Evolutionary conservation across 2,329 filamentous ascomycete species (phyloP).

Genomic region (Fusarium subtropicale): DNA sequence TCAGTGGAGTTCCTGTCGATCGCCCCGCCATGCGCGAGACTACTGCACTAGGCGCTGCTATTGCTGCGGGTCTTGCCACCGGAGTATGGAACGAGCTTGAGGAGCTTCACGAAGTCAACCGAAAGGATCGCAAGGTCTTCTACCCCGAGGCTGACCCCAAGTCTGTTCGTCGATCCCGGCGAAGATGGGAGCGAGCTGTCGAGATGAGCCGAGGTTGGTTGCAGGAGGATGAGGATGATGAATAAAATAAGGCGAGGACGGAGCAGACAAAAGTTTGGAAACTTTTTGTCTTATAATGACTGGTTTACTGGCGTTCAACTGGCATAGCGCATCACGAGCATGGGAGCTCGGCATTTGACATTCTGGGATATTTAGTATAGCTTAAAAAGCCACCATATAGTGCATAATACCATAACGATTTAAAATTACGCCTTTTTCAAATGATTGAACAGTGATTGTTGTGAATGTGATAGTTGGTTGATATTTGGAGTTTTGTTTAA

Average conservation of each 20-base stretch:
- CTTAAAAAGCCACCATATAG: conserved; percentile 20
- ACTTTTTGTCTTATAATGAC: conserved; percentile 16
- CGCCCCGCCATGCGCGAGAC: conserved; percentile 91
- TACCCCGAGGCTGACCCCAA: conserved; percentile 68
- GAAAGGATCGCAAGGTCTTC: conserved; percentile 76
- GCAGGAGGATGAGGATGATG: conserved; percentile 48
- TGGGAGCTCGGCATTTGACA: conserved; percentile 32
- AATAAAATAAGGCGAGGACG: conserved; percentile 3
- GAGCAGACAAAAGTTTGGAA: background rate
- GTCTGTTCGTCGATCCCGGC: conserved; percentile 57
- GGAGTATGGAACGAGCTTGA: conserved; percentile 81
- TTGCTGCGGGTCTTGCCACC: conserved; percentile 87
- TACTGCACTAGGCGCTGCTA: conserved; percentile 87
- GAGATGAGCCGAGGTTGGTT: conserved; percentile 70
- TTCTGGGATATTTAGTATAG: conserved; percentile 14
- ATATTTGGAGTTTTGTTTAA: background rate
- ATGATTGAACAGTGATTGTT: background rate
- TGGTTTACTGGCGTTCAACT: conserved; percentile 26
- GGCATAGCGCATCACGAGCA: conserved; percentile 34
- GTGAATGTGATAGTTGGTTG: background rate
- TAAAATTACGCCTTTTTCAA: background rate
- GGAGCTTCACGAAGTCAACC: conserved; percentile 79
- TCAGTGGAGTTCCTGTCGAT: conserved; percentile 84
- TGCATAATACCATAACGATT: conserved; percentile 27
- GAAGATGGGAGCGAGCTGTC: conserved; percentile 67